Conservation (phyloP, 1,139 yeast genomes). For the Pichia sp. region DNA sequence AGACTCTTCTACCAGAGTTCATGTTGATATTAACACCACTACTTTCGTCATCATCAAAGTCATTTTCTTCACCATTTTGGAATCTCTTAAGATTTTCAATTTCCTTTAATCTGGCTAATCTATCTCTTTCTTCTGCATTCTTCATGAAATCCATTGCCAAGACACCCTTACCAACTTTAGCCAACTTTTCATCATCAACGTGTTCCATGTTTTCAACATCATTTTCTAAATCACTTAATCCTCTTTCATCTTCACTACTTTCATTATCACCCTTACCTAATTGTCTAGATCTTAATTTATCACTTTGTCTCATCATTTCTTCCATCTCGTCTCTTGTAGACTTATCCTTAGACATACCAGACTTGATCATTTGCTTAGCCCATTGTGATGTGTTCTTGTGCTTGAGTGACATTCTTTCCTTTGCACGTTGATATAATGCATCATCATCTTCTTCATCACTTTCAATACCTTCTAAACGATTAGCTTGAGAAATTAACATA, state of each 20-base stretch:
- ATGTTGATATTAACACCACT: conserved; percentile 47
- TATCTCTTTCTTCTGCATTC: conserved; percentile 72
- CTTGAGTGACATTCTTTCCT: conserved; percentile 87
- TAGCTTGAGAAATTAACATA: conserved; percentile 45
- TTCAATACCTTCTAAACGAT: conserved; percentile 48
- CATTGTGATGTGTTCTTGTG: conserved; percentile 88
- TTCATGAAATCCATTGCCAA: conserved; percentile 94
- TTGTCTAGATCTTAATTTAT: conserved; percentile 69
- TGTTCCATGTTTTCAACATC: conserved; percentile 41
- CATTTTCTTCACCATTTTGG: conserved; percentile 43
- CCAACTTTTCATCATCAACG: conserved; percentile 37
- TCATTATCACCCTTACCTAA: conserved; percentile 58
- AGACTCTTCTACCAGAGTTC: conserved; percentile 81
- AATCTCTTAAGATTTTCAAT: conserved; percentile 50
- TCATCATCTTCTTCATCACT: conserved; percentile 52
- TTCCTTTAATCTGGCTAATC: conserved; percentile 52
- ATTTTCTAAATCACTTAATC: conserved; percentile 49
- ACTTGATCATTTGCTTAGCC: conserved; percentile 89
- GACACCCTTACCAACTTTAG: conserved; percentile 74
- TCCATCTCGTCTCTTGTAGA: conserved; percentile 86
- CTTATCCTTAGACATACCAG: conserved; percentile 87
- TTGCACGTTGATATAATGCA: conserved; percentile 71
- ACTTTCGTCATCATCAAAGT: conserved; percentile 32
- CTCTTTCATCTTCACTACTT: conserved; percentile 50
- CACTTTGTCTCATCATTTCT: conserved; percentile 91